Base-by-base conservation (phyloP, 768 basidiomycete species). In the Agrocybe praecox region DNA sequence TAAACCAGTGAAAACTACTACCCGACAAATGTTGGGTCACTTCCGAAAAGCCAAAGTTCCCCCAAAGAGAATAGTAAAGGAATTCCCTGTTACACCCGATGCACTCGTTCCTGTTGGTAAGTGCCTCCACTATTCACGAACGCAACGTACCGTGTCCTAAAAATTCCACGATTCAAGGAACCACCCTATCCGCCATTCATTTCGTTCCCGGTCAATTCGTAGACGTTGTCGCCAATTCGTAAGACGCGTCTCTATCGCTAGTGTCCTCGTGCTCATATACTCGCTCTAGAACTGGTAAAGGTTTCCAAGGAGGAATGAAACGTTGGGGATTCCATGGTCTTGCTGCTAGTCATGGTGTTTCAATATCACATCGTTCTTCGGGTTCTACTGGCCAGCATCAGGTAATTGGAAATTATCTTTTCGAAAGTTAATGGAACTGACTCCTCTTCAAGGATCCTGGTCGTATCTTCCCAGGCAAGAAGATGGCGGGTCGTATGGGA, bases 141-240 rank as follows among this genome's bases (percentile, higher is more conserved):
- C 23, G 2, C 5, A 21, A 42, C n/a, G 21, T 18, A n/a, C 43
- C 40, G 45, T 52, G 22, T 40, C 18, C 44, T 47, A 23, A 23
- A n/a, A 29, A 53, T n/a, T 10, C 5, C 9, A 9, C 23, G 33
- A 34, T 52, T 49, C 18, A 59, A 96, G 94, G 96, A 26, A 95
- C 96, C 0, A 90, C 86, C 12, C 67, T 99, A 36, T 94, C 91
- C 46, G 94, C 95, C 0, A 81, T 90, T 43, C 97, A 99, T 71
- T 98, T 96, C 65, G 97, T 98, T 8, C 97, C 97, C 0, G 97
- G 97, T 0, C 97, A 99, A 70, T 94, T 81, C 67, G 93, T 98
- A 12, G 96, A 98, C 71, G 90, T 95, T 6, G 80, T 91, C 59
- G 91, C 90, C 7, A 91, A 90, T 62, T 93, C 92, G 96, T 98